Evolutionary conservation across 2,329 filamentous ascomycete species (phyloP), one percentile per base, ranked within the genome.

Genomic region (Cryphonectria naterciae): DNA sequence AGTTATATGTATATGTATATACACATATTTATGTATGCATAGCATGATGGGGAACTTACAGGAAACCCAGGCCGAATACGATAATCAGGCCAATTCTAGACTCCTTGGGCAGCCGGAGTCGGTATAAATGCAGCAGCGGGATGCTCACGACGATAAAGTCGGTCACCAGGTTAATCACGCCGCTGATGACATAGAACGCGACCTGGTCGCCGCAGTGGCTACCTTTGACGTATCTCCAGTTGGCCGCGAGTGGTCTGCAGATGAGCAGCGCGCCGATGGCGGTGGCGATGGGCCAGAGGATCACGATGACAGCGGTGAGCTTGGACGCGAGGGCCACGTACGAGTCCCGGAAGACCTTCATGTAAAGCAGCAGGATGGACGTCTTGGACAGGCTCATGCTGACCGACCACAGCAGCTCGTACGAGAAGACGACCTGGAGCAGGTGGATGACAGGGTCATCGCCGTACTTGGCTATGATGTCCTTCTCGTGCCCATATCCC

Each of bases 171-270:
- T 71, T 71, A 52, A 68, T 58, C n/a, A 58, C 15, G 19, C 65
- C 69, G 49, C 22, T 71, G n/a, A 60, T 28, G 2, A 56, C 54
- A n/a, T 61, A 68, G 4, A 35, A 68, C 4, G 25, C 17, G 22
- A 54, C 41, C 60, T 77, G 74, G 74, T 79, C 76, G 32, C 78
- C 78, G 67, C 77, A 82, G 8, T 75, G 73, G 28, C 80, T 77
- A 35, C 73, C 76, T 22, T 74, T 75, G 46, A 78, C 77, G 22
- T 80, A 71, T 79, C 80, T 73, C 80, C 81, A 83, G 64, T 77
- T 79, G 60, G 77, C 77, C 10, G 76, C 74, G 37, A 83, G 73
- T 1, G 81, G 81, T n/a, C 69, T 75, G 73, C 81, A 83, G 63
- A 82, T 79, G 43, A 82, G 74, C 70, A 77, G 75, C 11, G 77